Evolutionary conservation across 106 monocot genomes (phyloP).

Genomic region (Posidonia australis): DNA sequence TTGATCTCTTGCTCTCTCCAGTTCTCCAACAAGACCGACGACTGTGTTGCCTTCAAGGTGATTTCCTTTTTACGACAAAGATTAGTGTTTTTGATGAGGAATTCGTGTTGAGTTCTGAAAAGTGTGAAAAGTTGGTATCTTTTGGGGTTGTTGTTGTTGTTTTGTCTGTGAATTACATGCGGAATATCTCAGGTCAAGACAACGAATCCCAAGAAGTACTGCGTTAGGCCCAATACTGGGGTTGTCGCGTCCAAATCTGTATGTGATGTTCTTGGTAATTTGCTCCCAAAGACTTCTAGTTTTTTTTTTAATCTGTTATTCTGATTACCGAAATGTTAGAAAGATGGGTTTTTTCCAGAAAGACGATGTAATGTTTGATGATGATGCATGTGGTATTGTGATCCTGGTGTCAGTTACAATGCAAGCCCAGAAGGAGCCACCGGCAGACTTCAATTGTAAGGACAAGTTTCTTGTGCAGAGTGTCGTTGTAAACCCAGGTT

Average conservation of each 20-base stretch:
- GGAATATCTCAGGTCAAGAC: conserved; percentile 87
- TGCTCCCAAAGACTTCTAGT: background rate
- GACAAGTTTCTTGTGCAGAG: conserved; percentile 90
- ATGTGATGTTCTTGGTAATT: conserved; percentile 52
- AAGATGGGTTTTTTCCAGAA: too few species aligned
- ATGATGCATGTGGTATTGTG: too few species aligned
- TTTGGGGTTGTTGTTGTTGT: background rate
- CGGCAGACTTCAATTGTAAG: conserved; percentile 63
- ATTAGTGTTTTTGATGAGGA: background rate
- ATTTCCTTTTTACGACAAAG: background rate
- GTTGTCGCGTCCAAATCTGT: conserved; percentile 47
- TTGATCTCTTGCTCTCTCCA: conserved; percentile 88
- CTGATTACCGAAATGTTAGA: too few species aligned
- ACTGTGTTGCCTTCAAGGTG: conserved; percentile 80
- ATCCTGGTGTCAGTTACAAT: conserved; percentile 51
- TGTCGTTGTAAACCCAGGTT: conserved; percentile 17
- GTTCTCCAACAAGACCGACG: conserved; percentile 67
- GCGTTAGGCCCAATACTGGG: conserved; percentile 65
- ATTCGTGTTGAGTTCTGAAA: background rate
- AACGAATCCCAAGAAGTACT: conserved; percentile 77
- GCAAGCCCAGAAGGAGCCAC: conserved; percentile 81
- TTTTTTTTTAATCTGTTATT: background rate
- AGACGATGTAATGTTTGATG: too few species aligned
- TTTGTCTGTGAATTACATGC: background rate
- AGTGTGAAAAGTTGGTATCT: background rate